Evolutionary conservation across 2,329 filamentous ascomycete species (phyloP), one percentile per base, ranked within the genome.

Genomic region (Rhinocladiella mackenziei): DNA sequence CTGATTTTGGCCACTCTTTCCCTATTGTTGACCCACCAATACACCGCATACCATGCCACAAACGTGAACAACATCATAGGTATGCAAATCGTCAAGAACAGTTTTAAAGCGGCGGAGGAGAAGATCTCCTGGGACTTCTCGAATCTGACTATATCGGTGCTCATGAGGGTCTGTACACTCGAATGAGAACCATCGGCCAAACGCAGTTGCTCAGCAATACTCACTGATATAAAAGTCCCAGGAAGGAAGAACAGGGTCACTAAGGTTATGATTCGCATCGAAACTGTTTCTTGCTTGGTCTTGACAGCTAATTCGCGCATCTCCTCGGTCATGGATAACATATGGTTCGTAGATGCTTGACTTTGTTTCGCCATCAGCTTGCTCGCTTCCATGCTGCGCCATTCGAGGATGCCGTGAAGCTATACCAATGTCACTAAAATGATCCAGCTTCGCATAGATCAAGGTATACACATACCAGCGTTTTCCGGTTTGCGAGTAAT

Each of bases 161-260:
- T 62, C 46, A 69, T 68, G 36, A 69, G 64, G 3, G 66, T 68
- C 11, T n/a, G n/a, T n/a, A n/a, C n/a, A n/a, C n/a, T n/a, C n/a
- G n/a, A n/a, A n/a, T n/a, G n/a, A n/a, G n/a, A n/a, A n/a, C n/a
- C n/a, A n/a, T n/a, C n/a, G n/a, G n/a, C n/a, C n/a, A n/a, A n/a
- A n/a, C n/a, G n/a, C n/a, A n/a, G n/a, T n/a, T n/a, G n/a, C n/a
- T n/a, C n/a, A n/a, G n/a, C n/a, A n/a, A n/a, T n/a, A n/a, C n/a
- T n/a, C n/a, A n/a, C n/a, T 61, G 61, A 64, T 6, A 65, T 59
- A 40, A 65, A 64, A 1, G 62, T 64, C 9, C 58, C 60, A 3
- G 62, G 63, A n/a, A 65, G 54, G 32, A 60, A 65, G 3, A 65
- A 20, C 3, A 65, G 36, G 0, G 60, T 63, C 6, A 63, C 58